Evolutionary conservation across 176 grass and related monocot genomes (phyloP), one percentile per base, ranked within the genome.

Genomic region (Paspalum notatum): DNA sequence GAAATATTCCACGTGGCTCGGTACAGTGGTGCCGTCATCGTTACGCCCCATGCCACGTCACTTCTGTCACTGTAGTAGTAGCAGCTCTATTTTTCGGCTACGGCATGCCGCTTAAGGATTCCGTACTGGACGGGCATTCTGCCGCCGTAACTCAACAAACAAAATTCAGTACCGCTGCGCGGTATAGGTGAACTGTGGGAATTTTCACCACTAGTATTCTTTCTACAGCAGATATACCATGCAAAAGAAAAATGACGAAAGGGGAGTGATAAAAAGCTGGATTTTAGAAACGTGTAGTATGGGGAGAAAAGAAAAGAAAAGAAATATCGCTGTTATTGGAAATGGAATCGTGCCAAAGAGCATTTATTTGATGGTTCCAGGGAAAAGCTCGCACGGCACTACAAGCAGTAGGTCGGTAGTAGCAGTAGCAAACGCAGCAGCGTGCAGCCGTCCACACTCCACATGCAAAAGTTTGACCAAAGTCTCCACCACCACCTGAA

Each of bases 1-100:
- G 32, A 92, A 89, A 92, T 89, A 92, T 92, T 92, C 83, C 79
- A 86, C 83, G 76, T 80, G 86, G 75, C 75, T 60, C 67, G 50
- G 32, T 54, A 61, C 32, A 1, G 32, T 64, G 79, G 79, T 75
- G 79, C 80, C 90, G 62, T 89, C 75, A 71, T 63, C 53, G 48
- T 22, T 51, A 85, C 75, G 42, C 73, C 17, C 47, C 32, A 2
- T 63, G 83, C 61, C 63, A 66, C 70, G 70, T 70, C 66, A 46
- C 48, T 38, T 38, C 2, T 46, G 11, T 2, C 12, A 58, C 46
- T 40, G 42, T 43, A 43, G 7, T 43, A 32, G 60, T 15, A 39
- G 42, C 9, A 39, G 42, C 9, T 54, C 59, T 6, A n/a, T 9
- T 50, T 47, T 47, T 40, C 54, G 17, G 54, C 16, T 12, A 51